Evolutionary conservation across 1,284 basidiomycete species (phyloP), one percentile per base, ranked within the genome.

Genomic region (Cryptococcus sp.): DNA sequence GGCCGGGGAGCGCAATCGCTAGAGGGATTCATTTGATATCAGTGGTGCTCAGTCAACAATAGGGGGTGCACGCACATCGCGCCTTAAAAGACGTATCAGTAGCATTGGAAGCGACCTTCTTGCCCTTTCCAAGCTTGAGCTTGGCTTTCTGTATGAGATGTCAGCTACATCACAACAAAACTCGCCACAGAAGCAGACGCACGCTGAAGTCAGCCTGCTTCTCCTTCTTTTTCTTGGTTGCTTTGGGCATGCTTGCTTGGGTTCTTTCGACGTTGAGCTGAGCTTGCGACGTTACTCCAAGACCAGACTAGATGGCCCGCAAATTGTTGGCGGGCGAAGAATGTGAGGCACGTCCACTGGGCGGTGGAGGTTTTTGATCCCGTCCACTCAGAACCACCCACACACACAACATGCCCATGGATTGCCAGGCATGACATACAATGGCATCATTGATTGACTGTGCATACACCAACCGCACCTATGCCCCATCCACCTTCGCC

Each of bases 81-180:
- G 91, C 86, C 76, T 93, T 96, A 84, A 95, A 97, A 0, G 92
- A 93, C 1, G 94, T 97, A 75, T 98, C 91, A 62, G 96, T 85
- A 9, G 85, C 89, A 82, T 97, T 98, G 52, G 79, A 83, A 9
- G 91, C 82, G 8, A 80, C 71, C 70, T 89, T 85, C 76, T 95
- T 98, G 48, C 90, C 91, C 76, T 95, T 98, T 37, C 95, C 95
- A 50, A 98, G 87, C 78, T 96, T 98, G 46, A 95, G 82, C 76
- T 91, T 97, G 23, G 90, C 86, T 90, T 95, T 97, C 91, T 96
- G 77, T 0, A 0, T 12, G 37, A 24, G 45, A 9, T 20, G 33
- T 36, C 6, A 33, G 11, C 18, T 18, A n/a, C 16, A 16, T 4
- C 23, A 33, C 21, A 23, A 37, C 4, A 28, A 23, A 9, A 4